Evolutionary conservation across 495 filamentous ascomycete species (phyloP), one percentile per base, ranked within the genome.

Genomic region (Podospora appendiculata): DNA sequence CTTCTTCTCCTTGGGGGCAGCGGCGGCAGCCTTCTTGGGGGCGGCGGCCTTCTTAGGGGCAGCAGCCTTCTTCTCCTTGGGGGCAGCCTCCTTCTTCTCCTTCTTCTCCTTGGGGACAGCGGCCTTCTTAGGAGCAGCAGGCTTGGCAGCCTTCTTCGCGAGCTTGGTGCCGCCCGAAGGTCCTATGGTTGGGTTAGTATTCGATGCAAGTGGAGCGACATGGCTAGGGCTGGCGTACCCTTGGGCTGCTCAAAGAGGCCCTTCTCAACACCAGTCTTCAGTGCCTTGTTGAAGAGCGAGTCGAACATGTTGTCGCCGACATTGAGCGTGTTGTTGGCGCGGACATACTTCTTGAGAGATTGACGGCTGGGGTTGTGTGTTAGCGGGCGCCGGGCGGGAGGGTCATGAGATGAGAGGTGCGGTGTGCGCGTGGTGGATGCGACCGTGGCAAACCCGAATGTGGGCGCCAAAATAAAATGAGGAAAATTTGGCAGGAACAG

Each of bases 301-400:
- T 93, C 91, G 69, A 97, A 97, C 66, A 83, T 82, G 45, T 75
- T 76, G 61, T 86, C 83, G 35, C 75, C 79, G 48, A 82, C 80
- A 51, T 75, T 77, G 69, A 94, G 81, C 67, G 85, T 87, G 82
- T 97, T 96, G 86, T 99, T 97, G 61, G 87, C 83, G 70, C 81
- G 80, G 63, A 99, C 88, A 76, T 97, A 99, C 72, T 99, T 96
- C 87, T 96, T 96, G 68, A 99, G 83, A 32, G 88, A 87, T 70
- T 91, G 86, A 59, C 93, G 94, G 74, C 93, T 98, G 66, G 47
- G 47, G 25, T 39, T 41, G 18, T 45, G 41, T 48, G 65, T 73
- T 62, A 74, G 79, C 69, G 62, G 59, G 58, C 59, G 48, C n/a
- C 35, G 32, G 19, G 6, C 25, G 25, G 25, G 25, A 25, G 25